These are phyloP conservation scores for Kwoniella heveanensis DNA, from an alignment of 768 basidiomycete species.

Conservation along the genomic window DNA sequence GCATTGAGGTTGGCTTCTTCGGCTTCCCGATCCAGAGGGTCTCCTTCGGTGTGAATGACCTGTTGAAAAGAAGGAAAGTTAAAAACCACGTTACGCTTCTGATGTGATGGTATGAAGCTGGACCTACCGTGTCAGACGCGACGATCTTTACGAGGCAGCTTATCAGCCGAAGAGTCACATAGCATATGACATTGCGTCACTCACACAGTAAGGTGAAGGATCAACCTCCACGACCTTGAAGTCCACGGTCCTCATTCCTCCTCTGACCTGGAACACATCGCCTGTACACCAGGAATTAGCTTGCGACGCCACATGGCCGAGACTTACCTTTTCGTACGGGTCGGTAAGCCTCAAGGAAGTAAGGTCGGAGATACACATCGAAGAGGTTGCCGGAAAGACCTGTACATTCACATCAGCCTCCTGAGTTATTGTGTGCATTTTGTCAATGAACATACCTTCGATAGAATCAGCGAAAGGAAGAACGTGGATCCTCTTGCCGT, in stretches of 20 bases:
- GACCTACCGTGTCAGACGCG: conserved; percentile 97
- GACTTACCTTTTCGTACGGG: conserved; percentile 48
- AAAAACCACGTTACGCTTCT: neutral
- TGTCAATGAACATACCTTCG: conserved; percentile 75
- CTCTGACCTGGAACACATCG: conserved; percentile 98
- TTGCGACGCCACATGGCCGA: conserved; percentile 8
- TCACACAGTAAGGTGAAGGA: conserved; percentile 85
- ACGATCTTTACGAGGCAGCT: conserved; percentile 65
- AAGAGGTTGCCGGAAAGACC: conserved; percentile 93
- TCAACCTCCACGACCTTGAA: conserved; percentile 99
- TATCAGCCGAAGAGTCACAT: neutral
- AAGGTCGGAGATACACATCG: conserved; percentile 96
- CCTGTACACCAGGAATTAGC: conserved; percentile 67
- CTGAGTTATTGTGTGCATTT: no score
- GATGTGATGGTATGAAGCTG: neutral
- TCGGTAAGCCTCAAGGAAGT: conserved; percentile 85
- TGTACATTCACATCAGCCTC: conserved; percentile 22
- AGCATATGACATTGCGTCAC: conserved; percentile 1
- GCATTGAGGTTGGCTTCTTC: conserved; percentile 95
- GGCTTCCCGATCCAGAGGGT: conserved; percentile 97
- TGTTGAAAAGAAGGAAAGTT: conserved; percentile 5
- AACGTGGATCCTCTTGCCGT: conserved; percentile 92
- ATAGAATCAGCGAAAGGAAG: conserved; percentile 98
- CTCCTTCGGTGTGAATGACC: conserved; percentile 71
- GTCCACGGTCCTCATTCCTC: conserved; percentile 97